Evolutionary conservation across 78 protist genomes (phyloP), one percentile per base, ranked within the genome.

Genomic region (Acrasis kona): DNA sequence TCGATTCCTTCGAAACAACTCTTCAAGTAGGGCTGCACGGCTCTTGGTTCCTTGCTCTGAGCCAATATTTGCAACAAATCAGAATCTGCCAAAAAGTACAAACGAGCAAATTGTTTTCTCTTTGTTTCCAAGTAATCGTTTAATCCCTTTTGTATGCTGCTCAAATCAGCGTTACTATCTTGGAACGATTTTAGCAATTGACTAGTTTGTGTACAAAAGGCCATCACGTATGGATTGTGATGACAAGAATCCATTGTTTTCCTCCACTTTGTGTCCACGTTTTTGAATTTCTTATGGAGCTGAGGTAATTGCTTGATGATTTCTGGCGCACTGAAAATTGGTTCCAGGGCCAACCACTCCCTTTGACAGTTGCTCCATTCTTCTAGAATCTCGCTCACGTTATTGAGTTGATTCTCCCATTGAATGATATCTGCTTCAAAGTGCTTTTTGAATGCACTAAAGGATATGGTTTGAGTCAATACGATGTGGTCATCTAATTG

Each of bases 81-180:
- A 39, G 91, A 92, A 72, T 89, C 82, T 65, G 95, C 87, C 31
- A 94, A 74, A 82, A 94, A 94, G 76, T 94, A 94, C 89, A 94
- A 94, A 30, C 97, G 87, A 19, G 89, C 76, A 77, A 94, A 94
- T 36, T 72, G 83, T 1, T 61, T 39, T 0, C 97, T 72, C 82
- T 94, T 94, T 5, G 88, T 86, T 72, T 89, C 95, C 29, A 94
- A 84, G 72, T 89, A 93, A 36, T 87, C 88, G 35, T 69, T 66
- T 4, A 89, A 83, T 1, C 93, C 96, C 81, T 87, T 87, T 40
- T 87, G 89, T 31, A 92, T 92, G n/a, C 68, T 69, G 39, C 86
- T 91, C 32, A 92, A 84, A 29, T 65, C 68, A 40, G 65, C 64
- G 78, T 74, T 87, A 64, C 71, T 38, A 10, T 93, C 95, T 36